phyloP scores from a whole-genome alignment of 2,329 filamentous ascomycete species.

The Coleophoma eucalyptorum region DNA sequence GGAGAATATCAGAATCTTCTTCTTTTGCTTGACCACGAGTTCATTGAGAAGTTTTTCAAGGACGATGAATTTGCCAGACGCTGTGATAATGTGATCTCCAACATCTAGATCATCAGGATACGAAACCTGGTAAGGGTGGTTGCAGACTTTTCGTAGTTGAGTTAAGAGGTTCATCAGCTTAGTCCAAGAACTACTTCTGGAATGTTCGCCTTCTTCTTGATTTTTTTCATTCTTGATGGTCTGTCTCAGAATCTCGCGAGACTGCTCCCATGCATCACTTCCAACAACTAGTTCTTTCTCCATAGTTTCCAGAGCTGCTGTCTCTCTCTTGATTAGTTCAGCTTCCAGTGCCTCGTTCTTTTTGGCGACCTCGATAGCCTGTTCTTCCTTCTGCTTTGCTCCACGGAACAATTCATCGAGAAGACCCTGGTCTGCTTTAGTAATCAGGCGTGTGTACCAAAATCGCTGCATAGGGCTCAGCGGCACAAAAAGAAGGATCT shows the following conservation, averaged over 20 bases:
- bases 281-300: conserved; percentile 23
- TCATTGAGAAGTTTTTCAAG: conserved; percentile 83
- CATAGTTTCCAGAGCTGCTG: conserved; percentile 30
- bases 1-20: conserved; percentile 90
- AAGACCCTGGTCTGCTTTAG: conserved; percentile 44
- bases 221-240: conserved; percentile 28
- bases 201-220: conserved; percentile 11
- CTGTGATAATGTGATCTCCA: conserved; percentile 81
- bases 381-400: conserved; percentile 37
- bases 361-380: conserved; percentile 26
- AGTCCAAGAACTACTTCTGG: conserved; percentile 36
- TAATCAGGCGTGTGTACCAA: conserved; percentile 55
- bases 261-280: conserved; percentile 41
- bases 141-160: conserved; percentile 89
- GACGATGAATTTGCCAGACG: conserved; percentile 82
- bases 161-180: conserved; percentile 87
- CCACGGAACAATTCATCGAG: conserved; percentile 48
- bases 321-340: conserved; percentile 17
- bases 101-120: conserved; percentile 50
- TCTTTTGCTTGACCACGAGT: conserved; percentile 61
- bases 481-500: conserved; percentile 52
- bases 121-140: conserved; percentile 66
- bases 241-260: conserved; percentile 36
- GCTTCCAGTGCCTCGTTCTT: conserved; percentile 32
- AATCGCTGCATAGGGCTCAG: conserved; percentile 54